Percentiles rank a stretch among this genome's conserved stretches.
phyloP scores from a whole-genome alignment of 1,139 yeast species.

The Hyphopichia khmerensis region DNA sequence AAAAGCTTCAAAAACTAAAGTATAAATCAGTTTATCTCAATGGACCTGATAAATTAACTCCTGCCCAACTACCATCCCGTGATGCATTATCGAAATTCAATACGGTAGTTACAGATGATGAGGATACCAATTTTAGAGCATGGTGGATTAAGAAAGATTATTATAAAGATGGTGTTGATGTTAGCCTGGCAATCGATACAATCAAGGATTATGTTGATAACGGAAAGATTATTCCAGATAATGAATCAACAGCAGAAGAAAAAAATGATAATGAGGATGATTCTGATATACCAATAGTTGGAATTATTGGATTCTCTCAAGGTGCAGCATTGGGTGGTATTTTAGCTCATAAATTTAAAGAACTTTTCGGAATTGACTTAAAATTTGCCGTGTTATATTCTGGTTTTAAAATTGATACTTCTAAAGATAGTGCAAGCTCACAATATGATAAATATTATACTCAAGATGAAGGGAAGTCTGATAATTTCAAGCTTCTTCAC shows the following conservation, averaged over 20 bases:
- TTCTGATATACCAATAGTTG: constrained; percentile 34
- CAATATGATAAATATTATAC: constrained; percentile 31
- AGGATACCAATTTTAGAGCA: constrained; percentile 27
- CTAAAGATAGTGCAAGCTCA: constrained; percentile 29
- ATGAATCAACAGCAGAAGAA: constrained; percentile 18
- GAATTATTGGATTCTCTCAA: constrained; percentile 46
- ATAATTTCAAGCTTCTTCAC: constrained; percentile 53
- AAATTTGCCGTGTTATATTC: constrained; percentile 75
- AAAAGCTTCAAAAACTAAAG: constrained; percentile 32
- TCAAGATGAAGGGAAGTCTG: constrained; percentile 16
- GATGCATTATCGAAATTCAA: constrained; percentile 45
- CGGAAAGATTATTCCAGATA: constrained; percentile 33
- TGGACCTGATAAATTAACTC: constrained; percentile 66
- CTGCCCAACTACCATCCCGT: constrained; percentile 65
- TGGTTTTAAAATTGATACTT: constrained; percentile 68
- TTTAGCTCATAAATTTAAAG: constrained; percentile 30
- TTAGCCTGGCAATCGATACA: constrained; percentile 30
- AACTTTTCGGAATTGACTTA: constrained; percentile 32
- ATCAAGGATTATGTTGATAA: constrained; percentile 28
- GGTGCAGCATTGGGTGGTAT: constrained; percentile 54
- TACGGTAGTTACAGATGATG: constrained; percentile 21
- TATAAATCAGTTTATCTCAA: constrained; percentile 74
- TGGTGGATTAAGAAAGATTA: constrained; percentile 37
- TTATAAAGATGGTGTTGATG: constrained; percentile 20
- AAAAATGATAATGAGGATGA: constrained; percentile 20